These are phyloP conservation scores for Verticillium tricorpus DNA, from an alignment of 2,329 filamentous ascomycete genomes.

Conservation along the genomic window DNA sequence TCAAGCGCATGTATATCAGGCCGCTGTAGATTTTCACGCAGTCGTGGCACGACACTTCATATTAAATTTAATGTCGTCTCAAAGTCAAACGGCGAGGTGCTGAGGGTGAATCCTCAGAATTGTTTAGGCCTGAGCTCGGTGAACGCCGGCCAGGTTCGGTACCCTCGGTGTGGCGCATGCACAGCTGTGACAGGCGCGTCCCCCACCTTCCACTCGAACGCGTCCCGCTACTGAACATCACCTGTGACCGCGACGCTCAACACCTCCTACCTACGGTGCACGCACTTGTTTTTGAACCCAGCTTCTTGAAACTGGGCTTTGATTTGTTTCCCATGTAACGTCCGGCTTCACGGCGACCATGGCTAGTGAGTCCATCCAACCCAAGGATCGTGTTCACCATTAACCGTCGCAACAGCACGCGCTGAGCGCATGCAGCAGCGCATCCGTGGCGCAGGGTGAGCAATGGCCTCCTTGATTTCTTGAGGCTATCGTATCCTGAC, in stretches of 20 bases:
- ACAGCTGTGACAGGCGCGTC: background rate
- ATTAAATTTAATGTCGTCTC: too few relatives aligned
- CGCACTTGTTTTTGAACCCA: background rate
- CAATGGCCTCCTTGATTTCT: constrained; percentile 1
- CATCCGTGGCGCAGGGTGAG: constrained; percentile 60
- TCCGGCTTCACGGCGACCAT: constrained; percentile 16
- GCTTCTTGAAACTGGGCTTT: too few relatives aligned
- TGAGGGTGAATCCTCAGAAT: too few relatives aligned
- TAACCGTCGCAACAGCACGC: constrained; percentile 34
- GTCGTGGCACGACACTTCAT: too few relatives aligned
- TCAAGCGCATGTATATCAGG: too few relatives aligned
- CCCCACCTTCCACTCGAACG: background rate
- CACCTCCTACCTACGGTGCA: background rate
- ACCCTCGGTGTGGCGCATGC: background rate
- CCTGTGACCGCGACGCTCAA: background rate
- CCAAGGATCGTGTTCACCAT: constrained; percentile 1
- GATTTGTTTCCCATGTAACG: background rate
- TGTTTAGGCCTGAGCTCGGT: background rate
- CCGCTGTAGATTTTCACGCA: too few relatives aligned
- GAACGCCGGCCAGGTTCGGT: background rate
- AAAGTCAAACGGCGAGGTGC: too few relatives aligned
- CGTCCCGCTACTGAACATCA: background rate
- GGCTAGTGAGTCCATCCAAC: constrained; percentile 24
- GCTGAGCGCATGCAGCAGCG: constrained; percentile 61
- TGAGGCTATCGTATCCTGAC: constrained; percentile 9